Evolutionary conservation across 805 yeast genomes (phyloP).

Genomic region (Saccharomycopsis fibuligera): DNA sequence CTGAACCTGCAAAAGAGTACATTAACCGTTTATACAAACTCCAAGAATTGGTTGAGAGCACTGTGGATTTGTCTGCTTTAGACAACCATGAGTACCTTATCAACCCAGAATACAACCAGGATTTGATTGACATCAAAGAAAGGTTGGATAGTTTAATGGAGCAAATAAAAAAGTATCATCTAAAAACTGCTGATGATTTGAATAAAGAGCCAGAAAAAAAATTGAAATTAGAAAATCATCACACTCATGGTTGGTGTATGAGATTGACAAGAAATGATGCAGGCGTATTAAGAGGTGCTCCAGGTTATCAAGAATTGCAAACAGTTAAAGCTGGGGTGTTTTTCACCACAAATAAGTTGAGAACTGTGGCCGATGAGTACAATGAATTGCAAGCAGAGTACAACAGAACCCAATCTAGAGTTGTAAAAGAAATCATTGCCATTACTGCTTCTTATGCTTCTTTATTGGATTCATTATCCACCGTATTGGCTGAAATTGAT

Average conservation of each 20-base stretch:
- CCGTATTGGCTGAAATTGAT: constrained; percentile 67
- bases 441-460: constrained; percentile 79
- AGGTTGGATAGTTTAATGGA: constrained; percentile 49
- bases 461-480: constrained; percentile 62
- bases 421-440: constrained; percentile 76
- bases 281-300: constrained; percentile 56
- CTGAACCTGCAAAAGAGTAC: constrained; percentile 45
- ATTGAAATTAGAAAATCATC: constrained; percentile 82
- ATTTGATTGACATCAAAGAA: constrained; percentile 52
- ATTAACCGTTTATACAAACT: constrained; percentile 53
- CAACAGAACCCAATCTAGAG: constrained; percentile 64
- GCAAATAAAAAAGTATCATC: constrained; percentile 55
- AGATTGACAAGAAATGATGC: constrained; percentile 89
- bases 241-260: constrained; percentile 89
- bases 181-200: constrained; percentile 63
- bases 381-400: constrained; percentile 58
- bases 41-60: constrained; percentile 84
- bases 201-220: constrained; percentile 81
- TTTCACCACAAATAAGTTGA: constrained; percentile 69
- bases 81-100: constrained; percentile 80
- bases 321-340: constrained; percentile 94
- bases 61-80: constrained; percentile 79
- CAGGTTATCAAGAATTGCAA: constrained; percentile 67
- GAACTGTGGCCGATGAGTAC: constrained; percentile 53
- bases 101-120: constrained; percentile 84